Base-by-base conservation (phyloP, 2,329 filamentous ascomycete genomes). In the Pyrenophora graminea region DNA sequence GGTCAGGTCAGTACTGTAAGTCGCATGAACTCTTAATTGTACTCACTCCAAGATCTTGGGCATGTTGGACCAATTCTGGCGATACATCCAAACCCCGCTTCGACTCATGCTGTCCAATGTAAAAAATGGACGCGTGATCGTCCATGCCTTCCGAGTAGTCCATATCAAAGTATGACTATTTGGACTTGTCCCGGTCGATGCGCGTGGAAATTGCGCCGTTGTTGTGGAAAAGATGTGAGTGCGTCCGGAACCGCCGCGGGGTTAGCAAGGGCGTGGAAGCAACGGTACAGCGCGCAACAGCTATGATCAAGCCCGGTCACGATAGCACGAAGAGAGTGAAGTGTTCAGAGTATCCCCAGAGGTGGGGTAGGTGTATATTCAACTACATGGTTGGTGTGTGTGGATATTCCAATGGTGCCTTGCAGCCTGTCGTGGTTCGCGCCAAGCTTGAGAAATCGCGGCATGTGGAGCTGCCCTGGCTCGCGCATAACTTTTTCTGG, bases 61-160 rank as follows among this genome's bases (percentile, higher is more conserved):
- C 80, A 65, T 88, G 81, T 45, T 81, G 80, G 63, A 90, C 84
- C 66, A 89, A 80, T 58, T 83, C 74, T 43, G 87, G 81, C 17
- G 82, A 82, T 49, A 90, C 80, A 49, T 85, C 82, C 57, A 82
- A 75, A 23, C 78, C 73, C 51, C 88, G 79, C 44, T 77, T 77
- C 6, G 86, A 85, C 68, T 91, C 87, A 74, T 92, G 89, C 57
- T 91, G 86, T 50, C 88, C 87, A 61, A 91, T 79, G 64, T 87
- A 89, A 67, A 91, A 89, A 9, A 77, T 74, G 19, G 82, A 78
- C 31, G 73, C 58, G 13, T 60, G 50, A 5, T 76, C 74, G 46
- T 71, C 72, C 64, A 64, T 67, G 59, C 56, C 63, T 45, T 61
- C 55, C 1, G 60, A 61, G 23, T 69, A 69, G 39, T 70, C 66